phyloP scores from a whole-genome alignment of 345 rosid species.

The Eutrema heterophyllum region DNA sequence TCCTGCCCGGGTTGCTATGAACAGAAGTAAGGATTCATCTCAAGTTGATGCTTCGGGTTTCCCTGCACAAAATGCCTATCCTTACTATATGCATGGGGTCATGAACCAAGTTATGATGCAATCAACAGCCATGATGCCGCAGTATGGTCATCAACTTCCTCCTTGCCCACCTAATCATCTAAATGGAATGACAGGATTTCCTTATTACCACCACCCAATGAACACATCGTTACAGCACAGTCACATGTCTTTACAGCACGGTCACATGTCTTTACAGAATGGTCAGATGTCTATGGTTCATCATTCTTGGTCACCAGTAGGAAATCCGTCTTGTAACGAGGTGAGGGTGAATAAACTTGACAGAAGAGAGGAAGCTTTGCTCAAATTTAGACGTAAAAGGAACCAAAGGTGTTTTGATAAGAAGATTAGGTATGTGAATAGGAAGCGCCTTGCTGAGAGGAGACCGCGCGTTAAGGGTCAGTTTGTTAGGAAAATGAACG shows the following conservation, averaged over 20 bases:
- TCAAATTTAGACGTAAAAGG: slow-evolving; percentile 89
- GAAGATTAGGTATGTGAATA: slow-evolving; percentile 88
- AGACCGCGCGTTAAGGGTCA: slow-evolving; percentile 98
- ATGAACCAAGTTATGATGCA: slow-evolving; percentile 71
- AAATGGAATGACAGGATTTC: slow-evolving; percentile 47
- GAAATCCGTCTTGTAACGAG: slow-evolving; percentile 45
- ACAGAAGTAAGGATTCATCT: slow-evolving; percentile 41
- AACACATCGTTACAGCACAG: slow-evolving; percentile 59
- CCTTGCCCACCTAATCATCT: slow-evolving; percentile 52
- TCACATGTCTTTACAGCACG: slow-evolving; percentile 56
- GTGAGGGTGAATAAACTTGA: slow-evolving; percentile 57
- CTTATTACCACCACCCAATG: slow-evolving; percentile 70
- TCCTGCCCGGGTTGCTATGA: slow-evolving; percentile 31
- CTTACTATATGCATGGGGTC: slow-evolving; percentile 70
- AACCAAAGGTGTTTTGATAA: slow-evolving; percentile 94
- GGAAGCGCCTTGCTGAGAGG: slow-evolving; percentile 92
- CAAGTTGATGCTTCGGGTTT: slow-evolving; percentile 48
- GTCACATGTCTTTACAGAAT: slow-evolving; percentile 62
- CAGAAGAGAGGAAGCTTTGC: slow-evolving; percentile 86
- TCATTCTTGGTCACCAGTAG: slow-evolving; percentile 63
- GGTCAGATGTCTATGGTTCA: slow-evolving; percentile 54
- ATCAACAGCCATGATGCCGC: slow-evolving; percentile 57
- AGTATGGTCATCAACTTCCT: slow-evolving; percentile 60
- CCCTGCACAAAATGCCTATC: slow-evolving; percentile 48
- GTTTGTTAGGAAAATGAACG: slow-evolving; percentile 87